phyloP scores from a whole-genome alignment of 441 rosid species.

The Aleurites moluccanus region DNA sequence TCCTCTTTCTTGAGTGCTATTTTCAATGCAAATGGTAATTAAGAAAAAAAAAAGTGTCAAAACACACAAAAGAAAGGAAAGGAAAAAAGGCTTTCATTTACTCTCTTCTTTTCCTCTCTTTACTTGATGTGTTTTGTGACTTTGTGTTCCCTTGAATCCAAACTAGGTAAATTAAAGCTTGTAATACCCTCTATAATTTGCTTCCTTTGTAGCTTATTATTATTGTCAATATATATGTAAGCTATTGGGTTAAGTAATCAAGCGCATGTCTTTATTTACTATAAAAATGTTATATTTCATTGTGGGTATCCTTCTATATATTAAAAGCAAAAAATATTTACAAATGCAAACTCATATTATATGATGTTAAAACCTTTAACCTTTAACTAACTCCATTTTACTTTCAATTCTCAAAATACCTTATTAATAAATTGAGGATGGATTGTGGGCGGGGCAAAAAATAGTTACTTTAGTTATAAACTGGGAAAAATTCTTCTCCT shows the following conservation, averaged over 20 bases:
- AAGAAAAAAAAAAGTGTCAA: background rate
- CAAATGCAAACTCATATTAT: background rate
- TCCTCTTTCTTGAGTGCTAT: constrained; percentile 5
- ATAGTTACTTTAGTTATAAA: constrained; percentile 27
- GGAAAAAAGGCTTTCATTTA: background rate
- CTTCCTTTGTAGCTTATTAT: constrained; percentile 1
- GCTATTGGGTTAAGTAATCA: background rate
- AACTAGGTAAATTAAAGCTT: constrained; percentile 16
- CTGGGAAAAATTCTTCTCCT: background rate
- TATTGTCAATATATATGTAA: background rate
- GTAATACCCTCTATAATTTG: constrained; percentile 1
- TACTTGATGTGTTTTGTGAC: constrained; percentile 12
- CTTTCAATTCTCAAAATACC: background rate
- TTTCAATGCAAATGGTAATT: constrained; percentile 2
- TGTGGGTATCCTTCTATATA: background rate
- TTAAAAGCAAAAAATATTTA: background rate
- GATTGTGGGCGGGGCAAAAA: background rate
- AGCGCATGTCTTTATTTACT: background rate
- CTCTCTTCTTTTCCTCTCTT: background rate
- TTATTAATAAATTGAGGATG: background rate
- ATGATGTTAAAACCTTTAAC: background rate
- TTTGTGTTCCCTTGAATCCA: constrained; percentile 31
- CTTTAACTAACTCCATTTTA: background rate
- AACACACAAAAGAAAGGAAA: background rate
- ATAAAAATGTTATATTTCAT: too few relatives aligned